Evolutionary conservation across 805 yeast species (phyloP), one percentile per base, ranked within the genome.

Genomic region (Candida boidinii): DNA sequence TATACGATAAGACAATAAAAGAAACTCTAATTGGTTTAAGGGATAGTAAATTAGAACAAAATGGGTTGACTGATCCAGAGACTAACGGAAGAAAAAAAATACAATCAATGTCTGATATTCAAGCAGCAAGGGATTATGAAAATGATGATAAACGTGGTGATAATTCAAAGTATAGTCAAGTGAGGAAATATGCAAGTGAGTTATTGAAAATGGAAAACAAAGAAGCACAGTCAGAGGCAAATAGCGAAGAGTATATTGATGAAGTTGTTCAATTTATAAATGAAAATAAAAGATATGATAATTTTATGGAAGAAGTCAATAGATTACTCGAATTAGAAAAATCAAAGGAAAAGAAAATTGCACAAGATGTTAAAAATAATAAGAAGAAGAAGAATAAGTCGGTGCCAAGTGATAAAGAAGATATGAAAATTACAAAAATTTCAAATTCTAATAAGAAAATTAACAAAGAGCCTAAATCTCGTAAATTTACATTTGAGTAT

Each of bases 201-300:
- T n/a, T n/a, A n/a, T n/a, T n/a, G n/a, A n/a, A n/a, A n/a, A n/a
- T n/a, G n/a, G n/a, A n/a, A n/a, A n/a, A n/a, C n/a, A n/a, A n/a
- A n/a, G 21, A 19, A 19, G 21, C 21, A 7, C n/a, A n/a, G n/a
- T n/a, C n/a, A n/a, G n/a, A n/a, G n/a, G n/a, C n/a, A n/a, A n/a
- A n/a, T 15, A 43, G 49, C 3, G 49, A 49, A 35, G 41, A 43
- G 17, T 45, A 46, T 23, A 41, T 46, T 10, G 46, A 45, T 30
- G 45, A 46, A 18, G 41, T 46, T 45, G 48, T 43, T 22, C 38
- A 36, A 21, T 38, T 43, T 18, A 39, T 39, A 12, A 41, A 42
- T 11, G 46, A 46, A 23, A 42, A 45, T 30, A 48, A 44, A 29
- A 48, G 45, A 15, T 47, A 42, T 31, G 52, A 46, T 28, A 41